Conservation (phyloP, 495 filamentous ascomycete genomes). For the Pseudotulostoma volvatum region DNA sequence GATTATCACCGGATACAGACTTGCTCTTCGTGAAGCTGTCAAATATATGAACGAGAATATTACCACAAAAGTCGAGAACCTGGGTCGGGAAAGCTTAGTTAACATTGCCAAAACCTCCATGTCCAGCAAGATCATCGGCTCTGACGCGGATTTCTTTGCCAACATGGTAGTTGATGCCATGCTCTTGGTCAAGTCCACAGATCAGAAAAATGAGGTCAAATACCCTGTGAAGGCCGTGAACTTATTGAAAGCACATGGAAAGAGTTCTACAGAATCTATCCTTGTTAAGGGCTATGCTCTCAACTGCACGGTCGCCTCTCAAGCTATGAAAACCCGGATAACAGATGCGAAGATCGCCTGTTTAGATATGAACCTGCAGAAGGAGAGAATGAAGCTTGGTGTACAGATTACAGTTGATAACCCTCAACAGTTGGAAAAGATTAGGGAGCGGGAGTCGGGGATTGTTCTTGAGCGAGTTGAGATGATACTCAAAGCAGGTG, state of each 20-base stretch:
- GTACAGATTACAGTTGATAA: slow-evolving; percentile 98
- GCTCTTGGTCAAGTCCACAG: slow-evolving; percentile 81
- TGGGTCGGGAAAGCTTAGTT: slow-evolving; percentile 76
- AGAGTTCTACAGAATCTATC: slow-evolving; percentile 74
- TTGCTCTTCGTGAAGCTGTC: slow-evolving; percentile 89
- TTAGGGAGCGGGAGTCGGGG: slow-evolving; percentile 74
- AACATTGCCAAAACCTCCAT: slow-evolving; percentile 98
- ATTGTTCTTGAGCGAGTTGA: slow-evolving; percentile 92
- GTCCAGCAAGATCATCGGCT: slow-evolving; percentile 96
- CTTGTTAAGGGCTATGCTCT: slow-evolving; percentile 92
- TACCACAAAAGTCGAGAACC: slow-evolving; percentile 78
- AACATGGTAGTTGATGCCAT: slow-evolving; percentile 96
- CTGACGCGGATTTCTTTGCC: slow-evolving; percentile 92
- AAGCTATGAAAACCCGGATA: slow-evolving; percentile 91
- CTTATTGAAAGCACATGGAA: slow-evolving; percentile 93
- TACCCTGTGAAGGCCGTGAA: slow-evolving; percentile 99
- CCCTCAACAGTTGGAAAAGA: slow-evolving; percentile 91
- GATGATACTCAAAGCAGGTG: slow-evolving; percentile 93
- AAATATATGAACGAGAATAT: slow-evolving; percentile 99
- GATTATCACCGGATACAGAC: slow-evolving; percentile 94
- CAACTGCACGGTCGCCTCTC: slow-evolving; percentile 97
- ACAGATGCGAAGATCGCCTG: slow-evolving; percentile 92
- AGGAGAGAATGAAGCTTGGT: slow-evolving; percentile 96
- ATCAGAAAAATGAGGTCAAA: slow-evolving; percentile 78
- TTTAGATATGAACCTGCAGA: slow-evolving; percentile 96